Base-by-base conservation (phyloP, 2,329 filamentous ascomycete species). In the Geosmithia morbida region DNA sequence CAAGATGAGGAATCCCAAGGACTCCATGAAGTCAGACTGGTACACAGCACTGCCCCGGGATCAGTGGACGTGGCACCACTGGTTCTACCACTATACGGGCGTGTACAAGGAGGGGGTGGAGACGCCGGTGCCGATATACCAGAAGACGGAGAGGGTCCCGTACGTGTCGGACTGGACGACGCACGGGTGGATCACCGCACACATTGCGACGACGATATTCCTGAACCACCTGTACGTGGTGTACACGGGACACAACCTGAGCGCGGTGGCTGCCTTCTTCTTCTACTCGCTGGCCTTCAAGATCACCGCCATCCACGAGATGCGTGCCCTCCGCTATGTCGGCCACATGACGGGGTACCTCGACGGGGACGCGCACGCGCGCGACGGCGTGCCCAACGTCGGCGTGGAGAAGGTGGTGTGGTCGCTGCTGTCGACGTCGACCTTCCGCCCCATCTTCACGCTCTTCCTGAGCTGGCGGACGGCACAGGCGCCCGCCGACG, bases 1-100 rank as follows among this genome's bases (percentile, higher is more conserved):
- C 33, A 37, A 13, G 6, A 13, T 37, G 33, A 6, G 33, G 33
- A 42, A 45, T 18, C 47, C 47, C 14, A 45, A 46, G 44, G 62
- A 66, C 52, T 65, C 62, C 10, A 66, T 67, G 57, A 66, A 65
- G 55, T 64, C 64, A 4, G 66, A 64, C 7, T 67, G 64, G 64
- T 58, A 59, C 4, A 37, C 33, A 3, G 41, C 39, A 6, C 49
- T 47, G 19, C 57, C 60, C 50, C 54, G 49, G 20, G 49, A 50
- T 17, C 37, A 54, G 3, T 67, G 64, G 64, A 59, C 53, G 5
- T 3, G 53, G 5, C 49, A 53, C 41, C 63, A 66, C 49, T 59
- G 54, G 56, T 48, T 63, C 11, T 53, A 62, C 22, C 59, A 66
- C 41, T 40, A 57, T 1, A 50, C 65, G 4, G 53, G 54, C 42